Evolutionary conservation across 2,329 filamentous ascomycete genomes (phyloP), one percentile per base, ranked within the genome.

Genomic region (Exophiala lecanii-corni): DNA sequence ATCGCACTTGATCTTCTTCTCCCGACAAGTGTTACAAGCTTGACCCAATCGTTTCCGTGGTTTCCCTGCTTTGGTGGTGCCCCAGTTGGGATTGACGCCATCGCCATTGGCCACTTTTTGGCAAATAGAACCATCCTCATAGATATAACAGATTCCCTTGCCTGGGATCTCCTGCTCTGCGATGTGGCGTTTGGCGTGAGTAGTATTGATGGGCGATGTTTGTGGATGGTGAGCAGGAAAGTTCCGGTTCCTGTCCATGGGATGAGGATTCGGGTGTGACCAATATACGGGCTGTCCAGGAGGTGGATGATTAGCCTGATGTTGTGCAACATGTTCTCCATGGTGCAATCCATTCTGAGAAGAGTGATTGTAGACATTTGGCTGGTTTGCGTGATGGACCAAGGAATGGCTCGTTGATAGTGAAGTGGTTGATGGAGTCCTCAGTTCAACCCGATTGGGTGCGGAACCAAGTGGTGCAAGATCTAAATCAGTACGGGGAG

Each of bases 1-100:
- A 53, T 95, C 88, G 59, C 89, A 96, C 65, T 94, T 95, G 69
- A 96, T 94, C 73, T 95, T 96, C 79, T 95, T 96, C 68, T 95
- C 89, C 38, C 89, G 79, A 62, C 89, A 96, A 9, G 88, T 92
- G 45, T 94, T 75, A 60, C 89, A 96, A n/a, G 88, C 88, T 62
- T 94, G 89, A 17, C 89, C 89, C 43, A 95, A 73, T 43, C 89
- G 77, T 69, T 96, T 96, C 54, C 89, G 79, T 36, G 89, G 89
- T 68, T 94, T 95, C 10, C 89, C 89, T 2, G 89, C 89, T 67
- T 95, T 95, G 25, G 89, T 95, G 7, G 94, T 81, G 12, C 89
- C 89, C 89, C 89, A 95, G 54, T 87, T 86, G 1, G 89, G 86
- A 61, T 94, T 95, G 39, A 95, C 88, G 1, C 75, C 74, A 60